Conservation (phyloP, 352 stramenopile species). For the Thraustochytrium sp. region DNA sequence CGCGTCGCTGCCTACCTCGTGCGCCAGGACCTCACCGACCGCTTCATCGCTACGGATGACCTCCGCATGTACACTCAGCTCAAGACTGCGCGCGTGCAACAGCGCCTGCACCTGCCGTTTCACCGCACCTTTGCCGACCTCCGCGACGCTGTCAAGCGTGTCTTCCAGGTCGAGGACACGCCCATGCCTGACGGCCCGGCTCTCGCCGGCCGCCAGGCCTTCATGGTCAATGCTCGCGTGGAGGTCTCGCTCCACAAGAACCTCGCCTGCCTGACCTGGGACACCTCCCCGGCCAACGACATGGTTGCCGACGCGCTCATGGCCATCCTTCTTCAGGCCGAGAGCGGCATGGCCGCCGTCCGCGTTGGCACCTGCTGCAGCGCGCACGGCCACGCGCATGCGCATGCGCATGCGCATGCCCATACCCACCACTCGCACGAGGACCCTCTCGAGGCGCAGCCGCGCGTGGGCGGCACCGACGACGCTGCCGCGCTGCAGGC, state of each 20-base stretch:
- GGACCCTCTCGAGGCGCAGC: no score
- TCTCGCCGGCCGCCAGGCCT: not conserved
- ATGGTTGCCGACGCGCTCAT: conserved; percentile 26
- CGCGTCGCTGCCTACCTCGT: conserved; percentile 25
- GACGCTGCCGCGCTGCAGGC: not conserved
- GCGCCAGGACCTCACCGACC: conserved; percentile 21
- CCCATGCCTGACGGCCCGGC: not conserved
- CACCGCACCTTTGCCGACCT: conserved; percentile 6
- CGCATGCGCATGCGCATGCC: no score
- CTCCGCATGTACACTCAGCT: conserved; percentile 32
- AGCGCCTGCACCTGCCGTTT: conserved; percentile 14
- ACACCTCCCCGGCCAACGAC: conserved; percentile 2
- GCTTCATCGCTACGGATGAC: conserved; percentile 24
- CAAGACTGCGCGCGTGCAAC: conserved; percentile 13
- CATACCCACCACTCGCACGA: no score
- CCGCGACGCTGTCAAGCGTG: not conserved
- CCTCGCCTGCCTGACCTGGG: conserved; percentile 14
- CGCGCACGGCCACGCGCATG: conserved; percentile 2
- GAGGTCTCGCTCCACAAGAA: conserved; percentile 2
- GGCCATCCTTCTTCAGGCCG: conserved; percentile 25
- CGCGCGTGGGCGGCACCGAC: no score
- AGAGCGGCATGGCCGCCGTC: conserved; percentile 18
- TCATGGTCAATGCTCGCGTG: not conserved
- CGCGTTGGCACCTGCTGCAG: conserved; percentile 27
- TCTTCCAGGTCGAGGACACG: not conserved